Conservation (phyloP, 164 flowering plant species). For the Annona cherimola region DNA sequence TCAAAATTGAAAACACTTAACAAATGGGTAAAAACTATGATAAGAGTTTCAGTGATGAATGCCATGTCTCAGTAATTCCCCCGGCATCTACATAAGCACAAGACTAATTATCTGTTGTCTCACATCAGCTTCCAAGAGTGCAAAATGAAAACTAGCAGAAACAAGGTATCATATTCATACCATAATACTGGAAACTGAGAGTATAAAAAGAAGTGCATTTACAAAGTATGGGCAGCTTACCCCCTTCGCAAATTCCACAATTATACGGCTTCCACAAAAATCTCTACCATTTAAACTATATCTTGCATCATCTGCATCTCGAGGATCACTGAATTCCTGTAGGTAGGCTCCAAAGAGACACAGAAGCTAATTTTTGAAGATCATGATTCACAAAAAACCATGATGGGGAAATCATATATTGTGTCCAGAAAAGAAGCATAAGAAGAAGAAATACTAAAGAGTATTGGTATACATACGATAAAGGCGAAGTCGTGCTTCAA, state of each 20-base stretch:
- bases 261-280: constrained; percentile 62
- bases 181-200: neutral
- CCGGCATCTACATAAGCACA: neutral
- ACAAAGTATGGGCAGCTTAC: constrained; percentile 29
- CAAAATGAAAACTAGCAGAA: too few species aligned
- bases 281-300: constrained; percentile 31
- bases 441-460: neutral
- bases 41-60: neutral
- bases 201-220: neutral
- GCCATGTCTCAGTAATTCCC: neutral
- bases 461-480: constrained; percentile 56
- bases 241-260: constrained; percentile 86
- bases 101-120: too few species aligned
- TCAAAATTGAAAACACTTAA: too few species aligned
- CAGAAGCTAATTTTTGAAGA: constrained; percentile 25
- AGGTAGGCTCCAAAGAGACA: neutral
- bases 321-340: constrained; percentile 87
- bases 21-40: too few species aligned
- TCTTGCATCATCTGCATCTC: constrained; percentile 97
- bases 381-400: neutral
- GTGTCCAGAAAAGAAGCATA: neutral
- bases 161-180: neutral
- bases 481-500: constrained; percentile 96
- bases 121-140: too few species aligned
- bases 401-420: neutral